A percentile compares a stretch with the other conserved stretches of the same genome.
Conservation (phyloP, 148 eudicot genomes). For the Arctostaphylos glauca region DNA sequence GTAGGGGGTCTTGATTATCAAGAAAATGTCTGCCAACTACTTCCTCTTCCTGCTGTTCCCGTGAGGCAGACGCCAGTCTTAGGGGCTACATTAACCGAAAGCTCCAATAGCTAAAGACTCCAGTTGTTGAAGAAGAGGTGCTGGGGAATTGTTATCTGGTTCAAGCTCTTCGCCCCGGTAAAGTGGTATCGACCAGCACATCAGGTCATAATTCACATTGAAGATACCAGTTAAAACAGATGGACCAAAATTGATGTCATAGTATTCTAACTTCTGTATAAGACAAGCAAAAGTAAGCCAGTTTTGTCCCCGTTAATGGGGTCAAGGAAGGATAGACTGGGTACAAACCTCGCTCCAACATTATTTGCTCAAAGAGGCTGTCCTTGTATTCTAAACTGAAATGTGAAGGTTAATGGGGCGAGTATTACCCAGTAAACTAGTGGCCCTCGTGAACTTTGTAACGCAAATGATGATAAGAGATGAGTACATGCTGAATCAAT, state of each 20-base stretch:
- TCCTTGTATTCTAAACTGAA: too few species aligned
- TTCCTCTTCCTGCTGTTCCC: background rate
- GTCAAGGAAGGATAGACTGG: background rate
- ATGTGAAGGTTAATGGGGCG: too few species aligned
- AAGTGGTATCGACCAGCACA: background rate
- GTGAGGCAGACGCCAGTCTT: background rate
- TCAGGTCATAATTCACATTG: background rate
- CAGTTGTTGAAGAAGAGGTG: too few species aligned
- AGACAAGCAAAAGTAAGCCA: background rate
- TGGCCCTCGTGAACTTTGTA: too few species aligned
- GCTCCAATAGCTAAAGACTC: slow-evolving; percentile 33
- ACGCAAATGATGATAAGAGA: too few species aligned
- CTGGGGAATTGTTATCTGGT: too few species aligned
- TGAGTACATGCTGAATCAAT: background rate
- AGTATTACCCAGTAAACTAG: too few species aligned
- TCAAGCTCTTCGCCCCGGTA: too few species aligned
- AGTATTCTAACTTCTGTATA: background rate
- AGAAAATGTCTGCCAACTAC: background rate
- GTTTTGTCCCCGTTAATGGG: background rate
- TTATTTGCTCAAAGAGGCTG: background rate
- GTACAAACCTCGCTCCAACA: background rate
- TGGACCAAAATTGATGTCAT: background rate
- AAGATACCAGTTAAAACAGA: background rate
- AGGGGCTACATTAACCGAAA: background rate
- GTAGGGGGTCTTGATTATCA: background rate